phyloP scores from a whole-genome alignment of 108 stramenopile genomes.

The Skeletonema tropicum region DNA sequence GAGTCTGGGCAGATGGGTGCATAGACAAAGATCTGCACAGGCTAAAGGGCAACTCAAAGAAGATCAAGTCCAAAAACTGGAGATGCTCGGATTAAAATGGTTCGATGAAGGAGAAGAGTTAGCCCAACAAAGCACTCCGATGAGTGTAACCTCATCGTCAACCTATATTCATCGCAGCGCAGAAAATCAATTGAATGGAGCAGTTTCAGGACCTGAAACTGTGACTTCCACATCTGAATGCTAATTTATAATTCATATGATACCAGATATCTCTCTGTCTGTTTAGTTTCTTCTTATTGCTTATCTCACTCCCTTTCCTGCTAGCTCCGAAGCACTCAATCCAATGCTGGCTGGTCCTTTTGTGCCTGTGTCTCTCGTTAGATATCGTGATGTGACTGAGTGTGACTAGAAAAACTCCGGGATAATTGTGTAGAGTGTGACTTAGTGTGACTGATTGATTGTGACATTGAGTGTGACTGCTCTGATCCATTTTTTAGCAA shows the following conservation, averaged over 20 bases:
- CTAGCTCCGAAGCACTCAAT: too few relatives aligned
- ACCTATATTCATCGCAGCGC: background rate
- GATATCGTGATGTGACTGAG: too few relatives aligned
- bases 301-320: too few relatives aligned
- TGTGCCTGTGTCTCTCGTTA: too few relatives aligned
- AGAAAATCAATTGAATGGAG: background rate
- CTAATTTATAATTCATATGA: background rate
- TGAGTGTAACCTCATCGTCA: constrained; percentile 2
- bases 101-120: constrained; percentile 4
- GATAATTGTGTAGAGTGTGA: too few relatives aligned
- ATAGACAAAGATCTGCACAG: constrained; percentile 82
- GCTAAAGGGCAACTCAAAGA: constrained; percentile 80
- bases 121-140: background rate
- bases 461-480: too few relatives aligned
- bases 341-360: too few relatives aligned
- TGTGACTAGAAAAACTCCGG: too few relatives aligned
- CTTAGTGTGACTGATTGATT: too few relatives aligned
- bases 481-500: too few relatives aligned
- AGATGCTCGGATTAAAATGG: constrained; percentile 79
- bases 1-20: constrained; percentile 86
- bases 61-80: constrained; percentile 78
- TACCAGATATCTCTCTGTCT: background rate
- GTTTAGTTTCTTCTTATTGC: too few relatives aligned
- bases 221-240: constrained; percentile 2
- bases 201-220: background rate